A percentile compares a stretch with the other conserved stretches of the same genome.
phyloP scores from a whole-genome alignment of 1,284 basidiomycete genomes.

The Entoloma clypeatum region DNA sequence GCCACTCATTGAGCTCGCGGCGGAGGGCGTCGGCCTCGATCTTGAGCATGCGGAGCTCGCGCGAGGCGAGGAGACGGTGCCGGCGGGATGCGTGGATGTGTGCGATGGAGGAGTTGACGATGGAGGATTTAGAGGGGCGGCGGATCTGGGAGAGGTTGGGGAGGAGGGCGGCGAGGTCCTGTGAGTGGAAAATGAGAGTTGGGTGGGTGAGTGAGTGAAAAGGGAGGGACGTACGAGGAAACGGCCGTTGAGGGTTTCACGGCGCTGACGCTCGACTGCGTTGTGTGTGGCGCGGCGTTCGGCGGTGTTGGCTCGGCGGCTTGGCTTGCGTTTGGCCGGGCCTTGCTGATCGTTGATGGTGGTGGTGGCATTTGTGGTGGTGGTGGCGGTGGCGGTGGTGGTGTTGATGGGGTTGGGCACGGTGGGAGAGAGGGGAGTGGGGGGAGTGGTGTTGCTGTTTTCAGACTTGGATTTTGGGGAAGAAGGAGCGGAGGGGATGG shows the following conservation, averaged over 20 bases:
- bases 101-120: slow-evolving; percentile 89
- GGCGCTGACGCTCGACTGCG: slow-evolving; percentile 86
- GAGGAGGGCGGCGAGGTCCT: slow-evolving; percentile 86
- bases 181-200: slow-evolving; percentile 8
- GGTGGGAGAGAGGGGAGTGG: slow-evolving; percentile 48
- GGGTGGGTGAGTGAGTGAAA: slow-evolving; percentile 8
- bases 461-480: slow-evolving; percentile 35
- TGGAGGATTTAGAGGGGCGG: slow-evolving; percentile 89
- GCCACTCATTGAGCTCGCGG: slow-evolving; percentile 85
- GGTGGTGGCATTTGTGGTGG: slow-evolving; percentile 26
- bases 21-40: slow-evolving; percentile 77
- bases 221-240: slow-evolving; percentile 62
- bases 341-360: slow-evolving; percentile 21
- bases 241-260: slow-evolving; percentile 87
- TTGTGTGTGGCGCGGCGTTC: slow-evolving; percentile 94
- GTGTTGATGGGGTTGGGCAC: slow-evolving; percentile 20
- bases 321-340: slow-evolving; percentile 69
- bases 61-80: slow-evolving; percentile 69
- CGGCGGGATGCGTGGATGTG: slow-evolving; percentile 80
- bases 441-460: slow-evolving; percentile 33
- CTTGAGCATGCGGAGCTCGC: slow-evolving; percentile 73
- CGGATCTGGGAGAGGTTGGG: slow-evolving; percentile 88
- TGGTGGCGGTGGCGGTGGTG: slow-evolving; percentile 22
- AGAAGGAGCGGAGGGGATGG: slow-evolving; percentile 42
- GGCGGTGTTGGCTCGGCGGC: slow-evolving; percentile 84